phyloP scores from a whole-genome alignment of 1,284 basidiomycete species.

The Pseudozyma sp. region DNA sequence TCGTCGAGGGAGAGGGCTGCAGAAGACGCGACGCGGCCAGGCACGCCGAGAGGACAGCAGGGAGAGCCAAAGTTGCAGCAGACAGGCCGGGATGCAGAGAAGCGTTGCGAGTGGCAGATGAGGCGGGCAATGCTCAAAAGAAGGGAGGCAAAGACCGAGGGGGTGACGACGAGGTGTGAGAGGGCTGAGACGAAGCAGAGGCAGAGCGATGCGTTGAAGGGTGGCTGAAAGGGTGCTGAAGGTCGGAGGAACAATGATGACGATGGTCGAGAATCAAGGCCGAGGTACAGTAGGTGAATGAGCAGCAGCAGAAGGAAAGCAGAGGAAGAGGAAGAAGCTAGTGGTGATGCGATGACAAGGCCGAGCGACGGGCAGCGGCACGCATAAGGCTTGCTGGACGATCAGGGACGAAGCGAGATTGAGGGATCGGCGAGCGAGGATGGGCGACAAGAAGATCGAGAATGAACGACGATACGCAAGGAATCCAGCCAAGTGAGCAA shows the following conservation, averaged over 20 bases:
- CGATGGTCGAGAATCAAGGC: conserved; percentile 9
- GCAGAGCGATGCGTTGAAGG: neutral
- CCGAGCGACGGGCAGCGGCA: conserved; percentile 45
- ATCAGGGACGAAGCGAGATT: neutral
- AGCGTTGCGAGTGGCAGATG: conserved; percentile 21
- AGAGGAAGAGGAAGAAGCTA: conserved; percentile 23
- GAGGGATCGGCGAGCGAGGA: too few species aligned
- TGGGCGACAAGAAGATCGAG: neutral
- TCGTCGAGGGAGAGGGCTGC: conserved; percentile 3
- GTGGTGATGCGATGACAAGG: conserved; percentile 25
- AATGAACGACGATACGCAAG: conserved; percentile 13
- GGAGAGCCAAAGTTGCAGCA: conserved; percentile 4
- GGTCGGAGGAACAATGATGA: conserved; percentile 1
- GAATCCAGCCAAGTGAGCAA: conserved; percentile 11
- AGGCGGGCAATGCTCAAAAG: conserved; percentile 1
- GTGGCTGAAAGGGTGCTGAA: neutral
- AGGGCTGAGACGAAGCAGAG: conserved; percentile 1
- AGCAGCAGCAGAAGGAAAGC: neutral
- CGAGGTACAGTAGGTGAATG: neutral
- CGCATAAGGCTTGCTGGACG: conserved; percentile 33
- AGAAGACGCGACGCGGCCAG: conserved; percentile 26
- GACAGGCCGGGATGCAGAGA: conserved; percentile 22
- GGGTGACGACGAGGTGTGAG: neutral
- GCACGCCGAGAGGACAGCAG: neutral
- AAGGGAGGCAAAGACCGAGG: conserved; percentile 8